A percentile compares a stretch with the other conserved stretches of the same genome.
phyloP scores from a whole-genome alignment of 345 rosid species.

The Euphorbia pulcherrima region DNA sequence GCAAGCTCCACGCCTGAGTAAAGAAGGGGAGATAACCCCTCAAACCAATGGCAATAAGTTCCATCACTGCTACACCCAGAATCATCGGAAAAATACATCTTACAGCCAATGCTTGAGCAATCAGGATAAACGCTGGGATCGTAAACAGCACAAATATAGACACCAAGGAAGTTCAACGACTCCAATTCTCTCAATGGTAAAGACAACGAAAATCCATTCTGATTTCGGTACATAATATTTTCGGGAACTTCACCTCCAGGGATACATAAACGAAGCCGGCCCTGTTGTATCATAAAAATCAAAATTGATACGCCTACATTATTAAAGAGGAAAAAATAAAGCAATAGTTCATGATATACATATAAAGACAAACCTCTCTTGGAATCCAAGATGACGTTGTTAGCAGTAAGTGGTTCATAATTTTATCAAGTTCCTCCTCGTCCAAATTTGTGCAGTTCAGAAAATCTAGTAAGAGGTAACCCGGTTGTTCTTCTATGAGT shows the following conservation, averaged over 20 bases:
- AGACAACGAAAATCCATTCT: neutral
- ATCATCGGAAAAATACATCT: neutral
- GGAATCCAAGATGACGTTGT: neutral
- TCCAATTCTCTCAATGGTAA: neutral
- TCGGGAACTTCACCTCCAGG: neutral
- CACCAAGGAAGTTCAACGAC: neutral
- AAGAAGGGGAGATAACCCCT: neutral
- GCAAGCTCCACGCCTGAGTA: neutral
- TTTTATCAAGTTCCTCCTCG: neutral
- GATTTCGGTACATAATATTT: neutral
- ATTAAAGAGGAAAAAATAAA: neutral
- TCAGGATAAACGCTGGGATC: neutral
- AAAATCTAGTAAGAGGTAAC: neutral
- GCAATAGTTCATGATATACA: neutral
- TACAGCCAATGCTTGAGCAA: neutral
- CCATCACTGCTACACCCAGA: neutral
- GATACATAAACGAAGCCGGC: neutral
- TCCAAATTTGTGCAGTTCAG: neutral
- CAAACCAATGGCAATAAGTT: neutral
- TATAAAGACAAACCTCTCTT: neutral
- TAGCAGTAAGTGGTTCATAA: neutral
- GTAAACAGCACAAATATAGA: neutral
- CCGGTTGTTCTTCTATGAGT: neutral
- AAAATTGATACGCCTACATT: neutral
- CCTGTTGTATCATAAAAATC: neutral